phyloP scores from a whole-genome alignment of 352 stramenopile genomes.

The Phytophthora cactorum region DNA sequence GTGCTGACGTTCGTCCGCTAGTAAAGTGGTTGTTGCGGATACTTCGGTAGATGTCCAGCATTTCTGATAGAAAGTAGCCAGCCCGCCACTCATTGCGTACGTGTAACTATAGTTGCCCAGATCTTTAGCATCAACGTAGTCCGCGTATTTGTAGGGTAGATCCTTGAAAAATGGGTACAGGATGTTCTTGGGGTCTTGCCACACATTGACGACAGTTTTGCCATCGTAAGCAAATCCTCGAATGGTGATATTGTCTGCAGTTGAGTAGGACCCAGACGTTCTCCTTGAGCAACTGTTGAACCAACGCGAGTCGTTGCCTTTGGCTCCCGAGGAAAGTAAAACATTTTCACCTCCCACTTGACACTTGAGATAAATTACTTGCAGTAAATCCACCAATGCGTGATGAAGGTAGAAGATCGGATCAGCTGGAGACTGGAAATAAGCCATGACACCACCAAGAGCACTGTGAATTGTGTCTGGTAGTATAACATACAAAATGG shows the following conservation, averaged over 20 bases:
- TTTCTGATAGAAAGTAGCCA: constrained; percentile 59
- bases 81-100: constrained; percentile 51
- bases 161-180: constrained; percentile 76
- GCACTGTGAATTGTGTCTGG: constrained; percentile 53
- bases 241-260: constrained; percentile 41
- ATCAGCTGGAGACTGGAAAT: constrained; percentile 52
- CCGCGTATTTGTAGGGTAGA: constrained; percentile 43
- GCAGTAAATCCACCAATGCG: constrained; percentile 48
- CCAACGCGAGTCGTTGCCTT: constrained; percentile 41
- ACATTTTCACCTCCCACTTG: constrained; percentile 38
- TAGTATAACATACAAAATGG: neutral
- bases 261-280: constrained; percentile 16
- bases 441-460: constrained; percentile 53
- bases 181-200: constrained; percentile 41
- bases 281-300: constrained; percentile 39
- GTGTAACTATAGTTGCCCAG: constrained; percentile 66
- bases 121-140: constrained; percentile 61
- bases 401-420: constrained; percentile 68
- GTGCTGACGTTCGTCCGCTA: constrained; percentile 3
- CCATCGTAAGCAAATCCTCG: constrained; percentile 11
- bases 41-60: constrained; percentile 31
- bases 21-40: neutral
- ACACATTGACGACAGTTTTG: constrained; percentile 44
- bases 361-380: constrained; percentile 67
- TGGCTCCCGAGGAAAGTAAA: constrained; percentile 28